Evolutionary conservation across 768 basidiomycete genomes (phyloP).

Genomic region (Naematelia encephala): DNA sequence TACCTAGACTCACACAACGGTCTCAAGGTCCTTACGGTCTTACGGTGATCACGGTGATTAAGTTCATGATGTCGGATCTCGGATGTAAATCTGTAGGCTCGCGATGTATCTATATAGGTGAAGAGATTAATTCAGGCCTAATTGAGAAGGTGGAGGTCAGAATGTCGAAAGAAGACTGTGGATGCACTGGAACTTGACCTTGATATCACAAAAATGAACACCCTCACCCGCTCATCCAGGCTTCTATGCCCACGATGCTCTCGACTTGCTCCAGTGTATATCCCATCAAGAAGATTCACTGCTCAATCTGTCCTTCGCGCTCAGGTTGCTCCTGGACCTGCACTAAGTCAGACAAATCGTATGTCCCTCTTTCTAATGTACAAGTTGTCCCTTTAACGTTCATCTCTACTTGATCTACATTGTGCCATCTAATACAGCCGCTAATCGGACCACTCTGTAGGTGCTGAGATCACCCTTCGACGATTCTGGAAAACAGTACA

Average conservation of each 20-base stretch:
- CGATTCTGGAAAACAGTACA: slow-evolving; percentile 95
- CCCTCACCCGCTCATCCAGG: neutral
- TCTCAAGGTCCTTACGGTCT: too few species aligned
- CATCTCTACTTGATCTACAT: neutral
- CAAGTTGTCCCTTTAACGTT: too few species aligned
- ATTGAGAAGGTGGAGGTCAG: neutral
- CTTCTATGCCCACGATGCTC: neutral
- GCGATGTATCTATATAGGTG: neutral
- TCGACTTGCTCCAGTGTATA: neutral
- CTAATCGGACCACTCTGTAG: slow-evolving; percentile 52
- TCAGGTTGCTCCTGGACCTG: slow-evolving; percentile 35
- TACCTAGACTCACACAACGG: too few species aligned
- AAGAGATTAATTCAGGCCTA: neutral
- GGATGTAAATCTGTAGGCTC: neutral
- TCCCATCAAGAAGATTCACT: neutral
- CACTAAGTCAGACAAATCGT: slow-evolving; percentile 45
- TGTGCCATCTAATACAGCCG: too few species aligned
- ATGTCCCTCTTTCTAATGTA: slow-evolving; percentile 8
- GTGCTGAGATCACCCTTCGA: slow-evolving; percentile 78
- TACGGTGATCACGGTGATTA: neutral
- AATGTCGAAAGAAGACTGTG: neutral
- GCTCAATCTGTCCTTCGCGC: slow-evolving; percentile 7
- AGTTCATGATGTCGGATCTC: neutral
- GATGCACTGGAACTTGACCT: neutral
- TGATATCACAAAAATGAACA: neutral